phyloP scores from a whole-genome alignment of 768 basidiomycete species.

The Erythrobasidium yunnanense region DNA sequence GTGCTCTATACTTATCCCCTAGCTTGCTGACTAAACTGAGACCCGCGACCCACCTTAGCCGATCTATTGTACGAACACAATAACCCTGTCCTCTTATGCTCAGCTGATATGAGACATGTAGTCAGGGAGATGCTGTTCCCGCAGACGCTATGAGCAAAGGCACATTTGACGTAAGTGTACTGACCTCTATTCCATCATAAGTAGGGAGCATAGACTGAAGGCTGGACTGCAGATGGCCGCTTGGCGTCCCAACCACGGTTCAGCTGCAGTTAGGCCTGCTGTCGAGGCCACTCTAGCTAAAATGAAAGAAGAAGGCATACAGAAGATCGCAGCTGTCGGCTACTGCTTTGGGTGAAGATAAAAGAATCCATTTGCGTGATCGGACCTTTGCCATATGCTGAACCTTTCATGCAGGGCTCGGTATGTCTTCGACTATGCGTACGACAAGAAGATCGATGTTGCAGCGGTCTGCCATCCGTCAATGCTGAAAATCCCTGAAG shows the following conservation, averaged over 20 bases:
- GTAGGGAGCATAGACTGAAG: neutral
- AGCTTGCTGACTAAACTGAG: neutral
- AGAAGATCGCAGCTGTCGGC: slow-evolving; percentile 7
- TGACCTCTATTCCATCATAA: neutral
- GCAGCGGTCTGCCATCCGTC: slow-evolving; percentile 16
- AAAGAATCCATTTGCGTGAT: too few species aligned
- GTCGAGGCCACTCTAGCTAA: slow-evolving; percentile 9
- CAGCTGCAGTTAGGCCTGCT: slow-evolving; percentile 5
- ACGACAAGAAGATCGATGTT: slow-evolving; percentile 14
- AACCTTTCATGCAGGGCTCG: neutral
- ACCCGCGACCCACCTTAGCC: neutral
- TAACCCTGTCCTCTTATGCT: too few species aligned
- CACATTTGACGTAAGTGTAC: slow-evolving; percentile 14
- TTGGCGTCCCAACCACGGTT: slow-evolving; percentile 15
- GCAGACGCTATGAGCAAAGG: neutral
- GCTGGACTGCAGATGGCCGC: neutral
- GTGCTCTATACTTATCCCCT: neutral
- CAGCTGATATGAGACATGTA: neutral
- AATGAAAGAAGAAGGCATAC: slow-evolving; percentile 2
- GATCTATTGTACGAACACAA: neutral
- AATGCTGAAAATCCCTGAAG: slow-evolving; percentile 10
- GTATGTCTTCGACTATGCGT: slow-evolving; percentile 14
- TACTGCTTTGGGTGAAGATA: slow-evolving; percentile 21
- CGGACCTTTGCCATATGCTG: too few species aligned
- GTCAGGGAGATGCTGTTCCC: slow-evolving; percentile 2